phyloP scores from a whole-genome alignment of 257 asterid species.

The Ballota nigra region DNA sequence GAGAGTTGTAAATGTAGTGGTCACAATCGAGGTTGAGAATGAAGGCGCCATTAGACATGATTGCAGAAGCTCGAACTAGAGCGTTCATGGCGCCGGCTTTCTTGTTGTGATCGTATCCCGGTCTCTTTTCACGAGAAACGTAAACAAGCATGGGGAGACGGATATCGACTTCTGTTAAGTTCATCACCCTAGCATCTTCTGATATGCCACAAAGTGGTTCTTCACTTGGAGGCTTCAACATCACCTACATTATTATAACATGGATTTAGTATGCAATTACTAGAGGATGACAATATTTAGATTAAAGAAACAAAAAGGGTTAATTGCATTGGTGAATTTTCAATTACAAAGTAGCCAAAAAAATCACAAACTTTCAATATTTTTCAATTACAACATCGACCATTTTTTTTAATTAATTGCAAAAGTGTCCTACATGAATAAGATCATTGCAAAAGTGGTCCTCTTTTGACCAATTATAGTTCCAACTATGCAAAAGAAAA shows the following conservation, averaged over 20 bases:
- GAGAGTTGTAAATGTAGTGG: conserved; percentile 65
- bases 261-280: neutral
- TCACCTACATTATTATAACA: conserved; percentile 43
- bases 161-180: conserved; percentile 55
- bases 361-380: no score
- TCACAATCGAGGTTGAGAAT: conserved; percentile 80
- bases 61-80: conserved; percentile 77
- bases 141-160: conserved; percentile 82
- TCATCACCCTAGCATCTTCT: conserved; percentile 44
- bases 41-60: conserved; percentile 80
- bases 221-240: conserved; percentile 83
- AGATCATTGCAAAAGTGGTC: no score
- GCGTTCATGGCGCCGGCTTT: conserved; percentile 89
- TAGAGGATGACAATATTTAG: no score
- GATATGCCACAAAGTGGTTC: conserved; percentile 57
- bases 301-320: no score
- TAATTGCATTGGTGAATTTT: neutral
- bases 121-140: conserved; percentile 79
- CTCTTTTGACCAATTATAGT: no score
- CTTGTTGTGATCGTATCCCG: conserved; percentile 82
- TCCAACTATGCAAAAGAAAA: no score
- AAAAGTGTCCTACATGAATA: no score
- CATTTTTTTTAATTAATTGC: no score
- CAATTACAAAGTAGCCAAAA: neutral
- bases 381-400: no score